Base-by-base conservation (phyloP, 345 rosid species). In the Mangifera indica region DNA sequence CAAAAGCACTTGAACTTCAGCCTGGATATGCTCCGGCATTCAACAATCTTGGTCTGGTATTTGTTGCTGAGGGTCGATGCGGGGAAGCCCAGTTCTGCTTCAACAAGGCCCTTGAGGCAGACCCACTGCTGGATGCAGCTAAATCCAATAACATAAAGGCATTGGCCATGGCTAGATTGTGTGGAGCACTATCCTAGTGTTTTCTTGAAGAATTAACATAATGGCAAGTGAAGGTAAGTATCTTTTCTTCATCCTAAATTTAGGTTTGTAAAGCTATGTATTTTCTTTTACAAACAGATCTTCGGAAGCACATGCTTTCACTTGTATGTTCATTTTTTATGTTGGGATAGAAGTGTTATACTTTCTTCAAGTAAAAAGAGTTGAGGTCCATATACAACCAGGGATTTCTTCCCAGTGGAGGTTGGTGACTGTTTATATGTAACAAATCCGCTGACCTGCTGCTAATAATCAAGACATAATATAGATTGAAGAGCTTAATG, bases 11-110 rank as follows among this genome's bases (percentile, higher is more conserved):
- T 42, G 92, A 90, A 34, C 93, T 95, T 63, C 85, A 75, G 64
- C 98, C 97, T 1, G 96, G 96, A 18, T 93, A 95, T 76, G 93
- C 99, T 63, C 99, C 97, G 63, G 98, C 99, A 46, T 91, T 86
- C 75, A 95, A 91, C 87, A 95, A 95, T 78, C 85, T 91, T 3
- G 99, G 98, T 22, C 99, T 93, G 0, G 97, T 95, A 49, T 91
- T 93, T 78, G 85, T 93, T 22, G 97, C 97, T 0, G 91, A 91
- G 82, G 90, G 91, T 70, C 85, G 72, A 58, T 91, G 81, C 93
- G 96, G 85, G 85, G 98, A 91, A 87, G 99, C 98, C 44, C 86
- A 84, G 71, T 89, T 84, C 80, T 95, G 94, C 69, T 95, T 93
- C 40, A 85, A 84, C 65, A 90, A 80, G 75, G 87, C 98, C 60